phyloP scores from a whole-genome alignment of 2,329 filamentous ascomycete species.

The Phialocephala subalpina region DNA sequence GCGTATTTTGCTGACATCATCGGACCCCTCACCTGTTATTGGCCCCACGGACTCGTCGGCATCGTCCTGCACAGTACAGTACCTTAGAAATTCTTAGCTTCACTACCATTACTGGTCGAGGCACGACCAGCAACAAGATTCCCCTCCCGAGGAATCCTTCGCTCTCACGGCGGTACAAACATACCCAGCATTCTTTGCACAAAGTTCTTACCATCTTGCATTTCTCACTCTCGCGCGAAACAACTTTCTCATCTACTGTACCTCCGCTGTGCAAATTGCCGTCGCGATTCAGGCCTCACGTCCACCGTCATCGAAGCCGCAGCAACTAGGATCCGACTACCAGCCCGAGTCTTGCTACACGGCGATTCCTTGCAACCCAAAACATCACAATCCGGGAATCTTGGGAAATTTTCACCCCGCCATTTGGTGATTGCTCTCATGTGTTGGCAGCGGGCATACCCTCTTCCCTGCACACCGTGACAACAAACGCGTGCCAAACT shows the following conservation, averaged over 20 bases:
- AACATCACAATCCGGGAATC: conserved; percentile 9
- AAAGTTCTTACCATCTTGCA: not conserved
- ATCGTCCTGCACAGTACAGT: conserved; percentile 1
- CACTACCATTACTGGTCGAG: not conserved
- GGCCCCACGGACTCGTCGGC: not conserved
- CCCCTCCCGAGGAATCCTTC: conserved; percentile 10
- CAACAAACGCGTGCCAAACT: conserved; percentile 22
- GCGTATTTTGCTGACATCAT: not conserved
- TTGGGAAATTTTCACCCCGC: conserved; percentile 9
- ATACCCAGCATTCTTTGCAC: not conserved
- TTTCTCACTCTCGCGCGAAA: not conserved
- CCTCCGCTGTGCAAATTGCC: not conserved
- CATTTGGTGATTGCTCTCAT: conserved; percentile 20
- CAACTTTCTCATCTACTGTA: not conserved
- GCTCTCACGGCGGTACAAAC: not conserved
- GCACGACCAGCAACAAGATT: not conserved
- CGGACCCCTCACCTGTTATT: not conserved
- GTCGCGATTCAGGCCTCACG: not conserved
- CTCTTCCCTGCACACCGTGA: conserved; percentile 29
- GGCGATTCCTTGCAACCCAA: conserved; percentile 12
- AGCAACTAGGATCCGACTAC: not conserved
- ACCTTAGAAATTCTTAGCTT: conserved; percentile 1
- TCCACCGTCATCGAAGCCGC: conserved; percentile 8
- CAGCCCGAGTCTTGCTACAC: not conserved
- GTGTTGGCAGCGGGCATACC: conserved; percentile 29